Conservation (phyloP, 2,329 filamentous ascomycete genomes). For the Zalaria sp. region DNA sequence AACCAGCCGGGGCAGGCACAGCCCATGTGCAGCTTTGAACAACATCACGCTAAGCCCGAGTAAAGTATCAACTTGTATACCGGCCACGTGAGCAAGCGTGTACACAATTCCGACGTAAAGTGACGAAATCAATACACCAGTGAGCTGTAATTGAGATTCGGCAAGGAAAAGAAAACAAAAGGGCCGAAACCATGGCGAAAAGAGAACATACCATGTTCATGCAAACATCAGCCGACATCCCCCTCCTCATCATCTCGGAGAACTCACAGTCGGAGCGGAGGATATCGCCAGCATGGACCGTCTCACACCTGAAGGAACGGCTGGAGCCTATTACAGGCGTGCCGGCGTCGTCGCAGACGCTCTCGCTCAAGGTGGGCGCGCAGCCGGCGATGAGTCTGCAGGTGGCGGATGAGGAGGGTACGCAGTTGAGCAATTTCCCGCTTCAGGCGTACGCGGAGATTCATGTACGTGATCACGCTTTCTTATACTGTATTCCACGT, state of each 20-base stretch:
- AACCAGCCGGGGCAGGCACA: no score
- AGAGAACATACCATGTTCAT: background rate
- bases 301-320: slow-evolving; percentile 69
- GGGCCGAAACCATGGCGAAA: no score
- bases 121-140: no score
- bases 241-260: slow-evolving; percentile 60
- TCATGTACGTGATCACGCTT: slow-evolving; percentile 45
- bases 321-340: slow-evolving; percentile 89
- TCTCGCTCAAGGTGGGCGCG: slow-evolving; percentile 55
- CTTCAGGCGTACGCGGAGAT: slow-evolving; percentile 65
- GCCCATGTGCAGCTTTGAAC: no score
- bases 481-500: no score
- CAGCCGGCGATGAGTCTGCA: slow-evolving; percentile 51
- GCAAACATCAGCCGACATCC: slow-evolving; percentile 51
- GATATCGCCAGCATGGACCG: slow-evolving; percentile 82
- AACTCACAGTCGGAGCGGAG: slow-evolving; percentile 76
- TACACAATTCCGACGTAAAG: no score
- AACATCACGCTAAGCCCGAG: no score
- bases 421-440: slow-evolving; percentile 49
- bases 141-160: no score
- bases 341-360: slow-evolving; percentile 62
- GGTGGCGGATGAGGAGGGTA: slow-evolving; percentile 58
- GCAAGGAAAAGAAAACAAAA: no score
- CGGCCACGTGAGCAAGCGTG: no score
- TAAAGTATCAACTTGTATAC: no score